Conservation (phyloP, 148 eudicot species). For the Vaccinium darrowii region DNA sequence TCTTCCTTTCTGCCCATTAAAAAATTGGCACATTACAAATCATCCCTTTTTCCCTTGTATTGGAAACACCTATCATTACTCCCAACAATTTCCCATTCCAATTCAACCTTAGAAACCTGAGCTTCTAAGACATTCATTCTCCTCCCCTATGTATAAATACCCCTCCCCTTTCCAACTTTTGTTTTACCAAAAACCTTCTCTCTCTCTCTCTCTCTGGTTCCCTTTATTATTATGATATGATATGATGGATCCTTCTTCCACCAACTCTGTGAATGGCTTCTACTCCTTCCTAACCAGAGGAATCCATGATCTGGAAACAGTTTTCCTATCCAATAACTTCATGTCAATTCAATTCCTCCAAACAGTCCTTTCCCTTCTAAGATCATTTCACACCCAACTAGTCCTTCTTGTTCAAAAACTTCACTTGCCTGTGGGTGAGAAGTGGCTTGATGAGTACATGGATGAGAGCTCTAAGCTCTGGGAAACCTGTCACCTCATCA, state of each 20-base stretch:
- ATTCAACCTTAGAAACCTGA: slow-evolving; percentile 71
- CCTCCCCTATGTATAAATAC: slow-evolving; percentile 28
- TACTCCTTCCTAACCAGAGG: slow-evolving; percentile 64
- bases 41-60: slow-evolving; percentile 84
- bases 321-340: slow-evolving; percentile 54
- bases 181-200: neutral
- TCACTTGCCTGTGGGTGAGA: slow-evolving; percentile 64
- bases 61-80: slow-evolving; percentile 98
- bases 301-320: slow-evolving; percentile 62
- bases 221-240: neutral
- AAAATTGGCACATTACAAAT: slow-evolving; percentile 85
- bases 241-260: slow-evolving; percentile 48
- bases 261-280: slow-evolving; percentile 67
- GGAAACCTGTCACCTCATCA: slow-evolving; percentile 64
- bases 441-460: slow-evolving; percentile 84
- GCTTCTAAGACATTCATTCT: slow-evolving; percentile 63
- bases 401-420: slow-evolving; percentile 62
- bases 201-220: neutral
- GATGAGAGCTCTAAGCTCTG: slow-evolving; percentile 72
- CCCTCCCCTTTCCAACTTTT: slow-evolving; percentile 17
- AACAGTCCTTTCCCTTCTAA: slow-evolving; percentile 48
- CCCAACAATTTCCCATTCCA: slow-evolving; percentile 81
- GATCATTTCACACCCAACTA: slow-evolving; percentile 62
- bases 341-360: slow-evolving; percentile 71
- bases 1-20: slow-evolving; percentile 44